phyloP scores from a whole-genome alignment of 2,329 filamentous ascomycete genomes.

The Septoria petroselini region DNA sequence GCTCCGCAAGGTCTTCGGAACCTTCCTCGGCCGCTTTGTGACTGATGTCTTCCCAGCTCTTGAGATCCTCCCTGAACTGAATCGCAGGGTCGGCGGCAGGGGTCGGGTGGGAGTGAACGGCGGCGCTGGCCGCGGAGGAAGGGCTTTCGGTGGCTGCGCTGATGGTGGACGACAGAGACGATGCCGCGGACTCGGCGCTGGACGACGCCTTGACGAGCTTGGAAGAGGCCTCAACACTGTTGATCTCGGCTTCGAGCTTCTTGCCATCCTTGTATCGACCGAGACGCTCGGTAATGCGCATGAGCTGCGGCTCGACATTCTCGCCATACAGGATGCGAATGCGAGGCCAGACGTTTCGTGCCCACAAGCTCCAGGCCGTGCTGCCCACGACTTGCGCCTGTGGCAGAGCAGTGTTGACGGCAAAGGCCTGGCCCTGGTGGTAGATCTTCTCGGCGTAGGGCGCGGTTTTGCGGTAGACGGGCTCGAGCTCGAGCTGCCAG shows the following conservation, averaged over 20 bases:
- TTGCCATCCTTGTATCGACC: conserved; percentile 69
- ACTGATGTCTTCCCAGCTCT: conserved; percentile 85
- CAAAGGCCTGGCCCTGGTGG: conserved; percentile 61
- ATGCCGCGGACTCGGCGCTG: conserved; percentile 27
- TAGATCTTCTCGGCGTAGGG: conserved; percentile 74
- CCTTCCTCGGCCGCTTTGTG: conserved; percentile 81
- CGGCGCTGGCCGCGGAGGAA: conserved; percentile 27
- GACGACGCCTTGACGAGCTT: conserved; percentile 31
- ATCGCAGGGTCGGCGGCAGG: conserved; percentile 49
- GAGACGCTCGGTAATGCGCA: conserved; percentile 85
- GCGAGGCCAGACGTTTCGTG: conserved; percentile 76
- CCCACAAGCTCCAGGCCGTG: conserved; percentile 66
- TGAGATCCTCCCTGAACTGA: conserved; percentile 72
- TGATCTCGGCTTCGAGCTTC: conserved; percentile 58
- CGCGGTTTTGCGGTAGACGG: conserved; percentile 68
- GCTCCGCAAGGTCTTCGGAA: conserved; percentile 62
- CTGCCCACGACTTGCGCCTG: conserved; percentile 68
- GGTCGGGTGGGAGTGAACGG: conserved; percentile 40
- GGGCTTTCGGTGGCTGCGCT: conserved; percentile 30
- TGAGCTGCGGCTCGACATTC: conserved; percentile 91
- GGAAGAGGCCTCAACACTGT: conserved; percentile 49
- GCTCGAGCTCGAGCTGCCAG: conserved; percentile 70
- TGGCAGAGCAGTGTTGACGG: conserved; percentile 68
- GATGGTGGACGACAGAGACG: conserved; percentile 31
- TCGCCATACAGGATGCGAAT: conserved; percentile 77